phyloP scores from a whole-genome alignment of 2,329 filamentous ascomycete species.

The Exophiala spinifera region DNA sequence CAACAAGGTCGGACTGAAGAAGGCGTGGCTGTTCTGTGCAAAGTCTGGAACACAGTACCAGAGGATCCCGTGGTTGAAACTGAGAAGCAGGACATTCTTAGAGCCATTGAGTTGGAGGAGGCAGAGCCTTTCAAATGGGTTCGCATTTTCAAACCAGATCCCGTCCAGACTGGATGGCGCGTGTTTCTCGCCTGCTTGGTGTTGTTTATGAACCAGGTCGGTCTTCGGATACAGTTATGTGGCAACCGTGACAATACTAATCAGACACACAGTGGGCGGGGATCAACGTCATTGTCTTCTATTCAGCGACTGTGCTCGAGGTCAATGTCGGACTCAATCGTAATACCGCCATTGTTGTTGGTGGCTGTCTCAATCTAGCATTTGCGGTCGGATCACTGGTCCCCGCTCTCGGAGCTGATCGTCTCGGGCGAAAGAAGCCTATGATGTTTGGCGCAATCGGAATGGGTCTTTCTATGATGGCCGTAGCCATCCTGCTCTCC shows the following conservation, averaged over 20 bases:
- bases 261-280: conserved; percentile 6
- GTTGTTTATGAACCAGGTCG: conserved; percentile 42
- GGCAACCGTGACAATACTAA: neutral
- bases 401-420: conserved; percentile 48
- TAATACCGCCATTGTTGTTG: conserved; percentile 47
- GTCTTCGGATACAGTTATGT: neutral
- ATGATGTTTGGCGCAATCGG: conserved; percentile 39
- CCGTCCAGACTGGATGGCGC: conserved; percentile 43
- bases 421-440: conserved; percentile 37
- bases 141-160: conserved; percentile 43
- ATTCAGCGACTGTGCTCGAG: conserved; percentile 38
- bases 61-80: conserved; percentile 31
- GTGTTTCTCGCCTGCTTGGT: conserved; percentile 48
- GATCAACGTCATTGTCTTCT: conserved; percentile 34
- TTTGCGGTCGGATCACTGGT: conserved; percentile 44
- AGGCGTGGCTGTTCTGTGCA: conserved; percentile 33
- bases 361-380: conserved; percentile 43
- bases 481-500: conserved; percentile 29
- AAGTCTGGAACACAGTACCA: conserved; percentile 37
- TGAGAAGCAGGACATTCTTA: conserved; percentile 23
- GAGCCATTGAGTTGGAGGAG: conserved; percentile 37
- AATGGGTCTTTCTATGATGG: conserved; percentile 41
- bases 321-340: conserved; percentile 46
- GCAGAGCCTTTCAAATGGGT: neutral
- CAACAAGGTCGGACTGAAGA: conserved; percentile 32